These are phyloP conservation scores for Alternaria hordeiaustralica DNA, from an alignment of 2,329 filamentous ascomycete species.

Conservation along the genomic window DNA sequence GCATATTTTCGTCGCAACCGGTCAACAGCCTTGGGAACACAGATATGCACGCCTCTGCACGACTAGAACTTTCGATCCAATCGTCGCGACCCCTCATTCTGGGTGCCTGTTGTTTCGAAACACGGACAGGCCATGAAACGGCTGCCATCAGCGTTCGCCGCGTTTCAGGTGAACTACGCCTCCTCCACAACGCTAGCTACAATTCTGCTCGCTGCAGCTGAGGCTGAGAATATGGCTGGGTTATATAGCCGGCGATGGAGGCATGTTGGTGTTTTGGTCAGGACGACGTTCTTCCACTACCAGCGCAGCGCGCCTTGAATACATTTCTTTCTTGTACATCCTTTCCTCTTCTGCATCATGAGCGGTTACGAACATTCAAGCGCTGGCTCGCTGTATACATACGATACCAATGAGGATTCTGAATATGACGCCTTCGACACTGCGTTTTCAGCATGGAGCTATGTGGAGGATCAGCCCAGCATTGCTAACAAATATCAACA, in stretches of 20 bases:
- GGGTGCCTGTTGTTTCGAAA: slow-evolving; percentile 26
- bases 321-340: background rate
- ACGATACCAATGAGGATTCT: background rate
- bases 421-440: background rate
- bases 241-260: background rate
- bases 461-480: background rate
- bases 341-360: slow-evolving; percentile 11
- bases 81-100: slow-evolving; percentile 12
- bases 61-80: background rate
- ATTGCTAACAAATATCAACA: background rate
- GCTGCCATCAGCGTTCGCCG: slow-evolving; percentile 7
- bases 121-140: slow-evolving; percentile 21
- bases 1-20: slow-evolving; percentile 2
- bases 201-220: background rate
- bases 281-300: background rate
- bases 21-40: slow-evolving; percentile 7
- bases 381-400: slow-evolving; percentile 19
- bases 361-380: slow-evolving; percentile 4
- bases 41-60: slow-evolving; percentile 1
- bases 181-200: slow-evolving; percentile 14
- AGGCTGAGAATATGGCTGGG: background rate
- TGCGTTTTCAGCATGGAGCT: background rate
- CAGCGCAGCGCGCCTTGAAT: background rate
- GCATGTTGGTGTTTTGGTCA: background rate
- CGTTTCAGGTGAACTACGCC: slow-evolving; percentile 39